Base-by-base conservation (phyloP, 2,329 filamentous ascomycete species). In the Trichoderma harzianum region DNA sequence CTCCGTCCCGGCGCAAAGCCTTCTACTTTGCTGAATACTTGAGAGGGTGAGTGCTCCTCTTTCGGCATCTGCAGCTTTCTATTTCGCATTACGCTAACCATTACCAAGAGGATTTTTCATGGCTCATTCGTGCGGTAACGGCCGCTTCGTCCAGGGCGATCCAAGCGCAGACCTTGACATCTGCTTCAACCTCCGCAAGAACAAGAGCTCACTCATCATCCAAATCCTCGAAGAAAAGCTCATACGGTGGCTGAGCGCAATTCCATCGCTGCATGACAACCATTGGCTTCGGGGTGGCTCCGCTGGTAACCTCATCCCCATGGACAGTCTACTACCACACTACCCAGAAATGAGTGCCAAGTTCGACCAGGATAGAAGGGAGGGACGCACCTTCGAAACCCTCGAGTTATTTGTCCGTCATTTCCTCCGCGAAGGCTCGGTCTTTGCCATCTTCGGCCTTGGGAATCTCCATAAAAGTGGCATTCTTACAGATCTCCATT, bases 131-230 rank as follows among this genome's bases (percentile, higher is more conserved):
- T 51, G 43, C 43, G 43, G 43, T 21, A 51, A 21, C 5, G n/a
- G 43, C 43, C 43, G 43, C n/a, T 51, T 51, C 43, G 21, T 21
- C 43, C 43, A 12, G 43, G 43, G 10, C 4, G 0, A 1, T 12
- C 43, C 43, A 51, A 51, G n/a, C n/a, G 0, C n/a, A 21, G 43
- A 21, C n/a, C n/a, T 51, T 5, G 43, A 51, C 4, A 12, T 51
- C 4, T 51, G 43, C 43, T 51, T 51, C 43, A 51, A 8, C 0
- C 8, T 47, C n/a, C 2, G 5, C 43, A 47, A 47, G 43, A 5
- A 2, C 10, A 5, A 21, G 43, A 12, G 1, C 18, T 21, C 1
- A 1, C 3, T 12, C 18, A 5, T 0, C 1, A 5, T 47, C 8
- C 0, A 5, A 2, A 47, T 47, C 43, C 8, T 3, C 8, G 8